phyloP scores from a whole-genome alignment of 2,329 filamentous ascomycete genomes.

The Gaeumannomyces tritici region DNA sequence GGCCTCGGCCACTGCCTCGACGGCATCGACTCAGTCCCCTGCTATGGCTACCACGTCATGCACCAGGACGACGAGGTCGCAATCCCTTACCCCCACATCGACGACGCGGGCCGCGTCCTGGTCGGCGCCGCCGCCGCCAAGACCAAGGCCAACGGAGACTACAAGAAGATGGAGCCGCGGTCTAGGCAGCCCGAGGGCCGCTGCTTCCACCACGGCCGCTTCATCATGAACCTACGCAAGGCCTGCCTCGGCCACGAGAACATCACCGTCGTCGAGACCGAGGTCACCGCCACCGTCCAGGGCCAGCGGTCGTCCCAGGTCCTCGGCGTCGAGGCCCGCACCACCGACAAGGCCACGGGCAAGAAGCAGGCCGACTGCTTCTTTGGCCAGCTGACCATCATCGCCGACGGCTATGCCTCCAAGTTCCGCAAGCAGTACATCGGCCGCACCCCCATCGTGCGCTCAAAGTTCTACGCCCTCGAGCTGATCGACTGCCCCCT shows the following conservation, averaged over 20 bases:
- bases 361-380: constrained; percentile 61
- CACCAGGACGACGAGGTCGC: constrained; percentile 65
- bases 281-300: constrained; percentile 66
- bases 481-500: constrained; percentile 84
- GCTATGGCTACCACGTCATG: constrained; percentile 79
- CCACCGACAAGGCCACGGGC: constrained; percentile 45
- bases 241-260: constrained; percentile 69
- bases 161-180: constrained; percentile 15
- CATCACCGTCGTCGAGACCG: constrained; percentile 85
- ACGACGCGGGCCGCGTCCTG: constrained; percentile 31
- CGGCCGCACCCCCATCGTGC: constrained; percentile 54
- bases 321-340: constrained; percentile 71
- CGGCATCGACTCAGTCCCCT: constrained; percentile 75
- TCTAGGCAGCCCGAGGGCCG: constrained; percentile 57
- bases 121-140: constrained; percentile 6
- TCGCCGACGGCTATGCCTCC: constrained; percentile 86
- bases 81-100: constrained; percentile 69
- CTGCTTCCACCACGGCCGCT: constrained; percentile 88
- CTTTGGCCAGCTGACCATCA: constrained; percentile 80
- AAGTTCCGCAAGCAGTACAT: constrained; percentile 81
- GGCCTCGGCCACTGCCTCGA: constrained; percentile 78
- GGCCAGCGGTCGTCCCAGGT: constrained; percentile 60
- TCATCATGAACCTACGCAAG: constrained; percentile 72
- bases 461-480: constrained; percentile 86
- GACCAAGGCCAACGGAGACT: constrained; percentile 16